Evolutionary conservation across 352 stramenopile genomes (phyloP).

Genomic region (Phytophthora idaei): DNA sequence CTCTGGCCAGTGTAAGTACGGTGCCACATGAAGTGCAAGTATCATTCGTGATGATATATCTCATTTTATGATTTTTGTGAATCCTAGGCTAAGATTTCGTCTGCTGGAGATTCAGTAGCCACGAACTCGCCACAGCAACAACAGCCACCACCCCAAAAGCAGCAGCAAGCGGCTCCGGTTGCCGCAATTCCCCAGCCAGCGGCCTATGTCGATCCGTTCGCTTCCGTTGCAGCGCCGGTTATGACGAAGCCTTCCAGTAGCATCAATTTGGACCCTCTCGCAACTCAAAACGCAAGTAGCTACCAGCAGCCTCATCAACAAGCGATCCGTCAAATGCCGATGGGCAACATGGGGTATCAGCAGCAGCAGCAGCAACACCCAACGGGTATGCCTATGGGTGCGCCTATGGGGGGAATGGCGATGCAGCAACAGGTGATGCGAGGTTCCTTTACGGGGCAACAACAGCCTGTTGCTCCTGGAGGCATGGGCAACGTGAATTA

Average conservation of each 20-base stretch:
- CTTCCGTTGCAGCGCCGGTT: constrained; percentile 44
- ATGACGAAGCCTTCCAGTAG: constrained; percentile 50
- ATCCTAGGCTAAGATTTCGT: constrained; percentile 38
- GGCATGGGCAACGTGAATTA: constrained; percentile 61
- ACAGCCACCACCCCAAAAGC: constrained; percentile 31
- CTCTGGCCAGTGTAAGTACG: constrained; percentile 58
- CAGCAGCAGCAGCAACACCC: constrained; percentile 10
- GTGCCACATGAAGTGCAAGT: not conserved
- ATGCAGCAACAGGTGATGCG: constrained; percentile 35
- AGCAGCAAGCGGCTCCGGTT: constrained; percentile 19
- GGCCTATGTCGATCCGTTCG: constrained; percentile 72
- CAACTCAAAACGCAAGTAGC: constrained; percentile 29
- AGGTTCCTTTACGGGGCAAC: constrained; percentile 29
- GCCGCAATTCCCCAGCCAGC: constrained; percentile 15
- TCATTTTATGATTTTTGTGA: constrained; percentile 19
- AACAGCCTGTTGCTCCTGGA: constrained; percentile 17
- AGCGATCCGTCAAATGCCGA: constrained; percentile 18
- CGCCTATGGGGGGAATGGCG: constrained; percentile 26
- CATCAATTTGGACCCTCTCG: constrained; percentile 65
- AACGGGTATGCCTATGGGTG: constrained; percentile 28
- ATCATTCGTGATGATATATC: constrained; percentile 12
- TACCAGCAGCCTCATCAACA: constrained; percentile 27
- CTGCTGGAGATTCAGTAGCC: constrained; percentile 13
- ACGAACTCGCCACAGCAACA: constrained; percentile 17
- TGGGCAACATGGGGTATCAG: constrained; percentile 31